Base-by-base conservation (phyloP, 306 rosid genomes). In the Cicer pinnatifidum region DNA sequence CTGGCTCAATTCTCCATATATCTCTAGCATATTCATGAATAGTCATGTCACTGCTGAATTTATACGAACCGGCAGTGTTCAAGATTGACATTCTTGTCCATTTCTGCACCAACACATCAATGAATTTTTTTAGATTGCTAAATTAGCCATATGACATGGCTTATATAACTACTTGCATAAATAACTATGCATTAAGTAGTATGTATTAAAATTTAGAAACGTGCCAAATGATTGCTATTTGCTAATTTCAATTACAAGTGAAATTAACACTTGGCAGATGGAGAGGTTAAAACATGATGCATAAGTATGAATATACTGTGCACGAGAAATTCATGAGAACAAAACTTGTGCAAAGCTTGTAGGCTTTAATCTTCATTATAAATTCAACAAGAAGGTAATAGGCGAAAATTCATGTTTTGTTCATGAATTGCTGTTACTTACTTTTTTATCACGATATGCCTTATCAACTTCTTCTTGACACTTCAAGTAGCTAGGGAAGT, bases 51-150 rank as follows among this genome's bases (percentile, higher is more conserved):
- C 98, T 91, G 88, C 98, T 94, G 75, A 94, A 91, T 89, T 94
- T 94, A 89, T 79, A 81, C 16, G 98, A 94, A 38, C 98, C 98
- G 4, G 98, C 97, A 43, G 97, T 86, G 75, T 94, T 94, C 85
- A 94, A 78, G 67, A 91, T 94, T 67, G 98, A 91, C 98, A 91
- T 94, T 82, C 83, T 85, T 41, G 97, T 89, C 98, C 98, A 94
- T 74, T 54, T 82, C 98, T 93, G 92, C 82, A 9, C 70, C 72
- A 87, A 72, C 53, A 74, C 69, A 74, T 60, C 73, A 82, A 62
- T 60, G 8, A 56, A 50, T 63, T 71, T 46, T 78, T 20, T 28
- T 28, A 64, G 20, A 65, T 19, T 1, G 1, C 47, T 43, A 61
- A 38, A 50, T 33, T 35, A 59, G 52, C 33, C 41, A 53, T 11